Base-by-base conservation (phyloP, 2,329 filamentous ascomycete genomes). In the Talaromyces atroroseus region DNA sequence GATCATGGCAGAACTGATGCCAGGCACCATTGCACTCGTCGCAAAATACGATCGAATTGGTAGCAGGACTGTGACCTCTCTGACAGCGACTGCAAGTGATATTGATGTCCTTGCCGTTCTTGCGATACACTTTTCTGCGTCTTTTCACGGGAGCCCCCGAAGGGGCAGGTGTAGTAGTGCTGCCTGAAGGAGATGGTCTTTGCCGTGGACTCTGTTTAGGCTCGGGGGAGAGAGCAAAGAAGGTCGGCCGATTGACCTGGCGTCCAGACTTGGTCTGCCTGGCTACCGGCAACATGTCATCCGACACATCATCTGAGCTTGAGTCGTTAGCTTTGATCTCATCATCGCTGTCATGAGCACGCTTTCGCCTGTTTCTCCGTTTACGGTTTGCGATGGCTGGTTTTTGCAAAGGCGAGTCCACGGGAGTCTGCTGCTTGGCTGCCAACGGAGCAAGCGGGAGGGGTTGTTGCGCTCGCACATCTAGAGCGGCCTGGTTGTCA, bases 31-130 rank as follows among this genome's bases (percentile, higher is more conserved):
- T 89, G 75, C 90, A 95, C 16, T 85, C 85, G 71, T 92, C 88
- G 74, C 90, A 95, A 70, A 92, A 90, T 2, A 94, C 89, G 67
- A 95, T 92, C 73, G 86, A 82, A 72, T 94, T 94, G 63, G 77
- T 83, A n/a, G 77, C 70, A 2, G 87, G 86, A 65, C 87, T 89
- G 61, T 87, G 82, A 10, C 87, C 85, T 61, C 89, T 79, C 53
- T 85, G 81, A 72, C 90, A 95, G 61, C 82, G 80, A 63, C 85
- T 86, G 75, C 89, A 94, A 32, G 88, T 71, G 70, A 74, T 71
- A 56, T 69, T 72, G 12, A 69, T 63, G 51, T 74, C 70, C 52
- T 72, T 74, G 20, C 68, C 68, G 38, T 58, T 58, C 54, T 72
- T 82, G 61, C 71, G 76, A 61, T 72, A 66, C 60, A 66, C 75